Conservation (phyloP, 1,284 basidiomycete genomes). For the Leccinum angustisporum region DNA sequence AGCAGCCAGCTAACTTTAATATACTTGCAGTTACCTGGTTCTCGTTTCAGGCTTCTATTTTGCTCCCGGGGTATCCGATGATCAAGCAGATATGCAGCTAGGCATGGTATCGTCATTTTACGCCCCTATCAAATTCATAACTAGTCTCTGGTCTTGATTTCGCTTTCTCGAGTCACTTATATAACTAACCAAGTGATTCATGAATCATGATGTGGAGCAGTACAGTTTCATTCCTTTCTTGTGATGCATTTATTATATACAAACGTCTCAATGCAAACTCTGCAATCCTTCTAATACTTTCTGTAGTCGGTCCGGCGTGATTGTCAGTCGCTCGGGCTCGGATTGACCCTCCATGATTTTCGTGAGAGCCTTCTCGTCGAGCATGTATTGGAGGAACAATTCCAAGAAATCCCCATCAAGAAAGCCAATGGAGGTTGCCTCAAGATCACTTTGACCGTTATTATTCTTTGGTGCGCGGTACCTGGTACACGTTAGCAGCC, state of each 20-base stretch:
- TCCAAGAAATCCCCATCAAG: constrained; percentile 90
- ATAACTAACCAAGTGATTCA: neutral
- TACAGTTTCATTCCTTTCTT: constrained; percentile 20
- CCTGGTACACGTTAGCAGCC: constrained; percentile 37
- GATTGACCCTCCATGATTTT: constrained; percentile 54
- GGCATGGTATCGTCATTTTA: constrained; percentile 4
- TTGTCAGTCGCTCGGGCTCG: constrained; percentile 52
- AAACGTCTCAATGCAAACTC: constrained; percentile 53
- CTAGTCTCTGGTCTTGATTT: constrained; percentile 22
- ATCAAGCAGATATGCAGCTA: constrained; percentile 19
- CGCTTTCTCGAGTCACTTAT: constrained; percentile 1
- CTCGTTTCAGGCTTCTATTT: constrained; percentile 62
- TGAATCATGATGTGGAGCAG: neutral
- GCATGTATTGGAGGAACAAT: constrained; percentile 50
- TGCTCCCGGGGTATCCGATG: constrained; percentile 39
- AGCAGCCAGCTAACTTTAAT: constrained; percentile 3
- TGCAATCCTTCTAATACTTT: constrained; percentile 60
- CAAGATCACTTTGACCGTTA: constrained; percentile 54
- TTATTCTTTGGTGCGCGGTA: constrained; percentile 66
- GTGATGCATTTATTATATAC: constrained; percentile 12
- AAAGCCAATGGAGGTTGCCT: constrained; percentile 68
- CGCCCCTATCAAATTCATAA: constrained; percentile 10
- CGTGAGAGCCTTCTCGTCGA: constrained; percentile 37
- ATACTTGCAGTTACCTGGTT: constrained; percentile 51
- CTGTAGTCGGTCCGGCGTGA: constrained; percentile 45